Percentiles rank a stretch among this genome's conserved stretches.
These are phyloP conservation scores for Botrytis medusae DNA, from an alignment of 2,329 filamentous ascomycete species.

Conservation along the genomic window DNA sequence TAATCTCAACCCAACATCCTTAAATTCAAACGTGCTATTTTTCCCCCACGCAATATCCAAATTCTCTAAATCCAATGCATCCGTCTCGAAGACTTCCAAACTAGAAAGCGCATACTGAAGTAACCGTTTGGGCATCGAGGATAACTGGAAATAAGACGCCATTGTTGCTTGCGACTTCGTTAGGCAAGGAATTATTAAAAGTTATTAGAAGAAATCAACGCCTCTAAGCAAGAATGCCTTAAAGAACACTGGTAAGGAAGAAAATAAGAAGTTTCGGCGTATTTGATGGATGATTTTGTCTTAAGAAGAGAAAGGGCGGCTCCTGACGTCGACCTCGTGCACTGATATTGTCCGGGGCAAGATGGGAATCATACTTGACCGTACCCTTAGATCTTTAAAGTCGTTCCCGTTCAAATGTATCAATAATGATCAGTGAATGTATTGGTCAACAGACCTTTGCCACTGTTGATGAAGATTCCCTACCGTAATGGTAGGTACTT, in stretches of 20 bases:
- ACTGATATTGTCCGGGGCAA: slow-evolving; percentile 23
- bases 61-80: slow-evolving; percentile 81
- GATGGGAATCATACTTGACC: slow-evolving; percentile 20
- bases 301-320: slow-evolving; percentile 30
- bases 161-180: slow-evolving; percentile 30
- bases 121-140: slow-evolving; percentile 84
- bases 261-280: slow-evolving; percentile 12
- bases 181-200: neutral
- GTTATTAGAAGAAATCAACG: slow-evolving; percentile 3
- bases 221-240: slow-evolving; percentile 16
- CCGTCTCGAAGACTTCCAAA: slow-evolving; percentile 83
- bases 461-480: neutral
- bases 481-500: neutral
- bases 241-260: neutral
- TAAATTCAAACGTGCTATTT: slow-evolving; percentile 79
- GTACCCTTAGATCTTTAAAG: neutral
- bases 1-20: slow-evolving; percentile 78
- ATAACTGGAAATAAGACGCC: slow-evolving; percentile 40
- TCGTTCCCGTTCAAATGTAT: neutral
- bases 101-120: slow-evolving; percentile 82
- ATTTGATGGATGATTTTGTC: slow-evolving; percentile 22
- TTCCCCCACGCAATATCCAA: slow-evolving; percentile 81
- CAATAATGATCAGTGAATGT: neutral
- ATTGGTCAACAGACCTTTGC: neutral
- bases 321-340: slow-evolving; percentile 34